Percentiles rank a stretch among this genome's conserved stretches.
These are phyloP conservation scores for Selenicereus undatus DNA, from an alignment of 148 eudicot genomes.

Conservation along the genomic window DNA sequence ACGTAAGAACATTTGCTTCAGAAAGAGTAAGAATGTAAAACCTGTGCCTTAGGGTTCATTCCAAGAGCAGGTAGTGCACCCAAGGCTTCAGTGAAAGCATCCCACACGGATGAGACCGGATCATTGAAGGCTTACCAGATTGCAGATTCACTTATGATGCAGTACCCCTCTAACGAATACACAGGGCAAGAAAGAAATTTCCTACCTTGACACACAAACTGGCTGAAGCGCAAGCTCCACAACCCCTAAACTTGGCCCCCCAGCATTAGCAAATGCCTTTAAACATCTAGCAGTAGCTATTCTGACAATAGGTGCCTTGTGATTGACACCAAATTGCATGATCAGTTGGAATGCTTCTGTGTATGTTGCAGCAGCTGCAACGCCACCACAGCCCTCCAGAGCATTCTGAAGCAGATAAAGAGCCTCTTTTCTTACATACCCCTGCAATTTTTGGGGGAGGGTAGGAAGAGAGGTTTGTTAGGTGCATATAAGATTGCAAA, in stretches of 20 bases:
- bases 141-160: slow-evolving; percentile 18
- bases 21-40: slow-evolving; percentile 20
- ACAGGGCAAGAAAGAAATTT: slow-evolving; percentile 16
- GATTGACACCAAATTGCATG: slow-evolving; percentile 65
- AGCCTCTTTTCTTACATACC: slow-evolving; percentile 92
- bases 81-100: slow-evolving; percentile 94
- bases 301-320: slow-evolving; percentile 82
- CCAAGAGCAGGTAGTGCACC: slow-evolving; percentile 95
- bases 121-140: slow-evolving; percentile 78
- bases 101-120: slow-evolving; percentile 74
- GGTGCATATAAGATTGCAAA: not conserved
- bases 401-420: slow-evolving; percentile 92
- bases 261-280: slow-evolving; percentile 81
- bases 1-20: slow-evolving; percentile 10
- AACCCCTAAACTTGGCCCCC: slow-evolving; percentile 87
- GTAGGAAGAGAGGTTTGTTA: not conserved
- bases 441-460: slow-evolving; percentile 37
- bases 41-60: slow-evolving; percentile 97
- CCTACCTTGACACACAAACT: slow-evolving; percentile 82
- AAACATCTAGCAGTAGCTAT: slow-evolving; percentile 99
- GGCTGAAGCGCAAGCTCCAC: slow-evolving; percentile 81
- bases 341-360: slow-evolving; percentile 77
- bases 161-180: slow-evolving; percentile 3
- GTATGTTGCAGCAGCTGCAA: slow-evolving; percentile 68
- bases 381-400: slow-evolving; percentile 91